Evolutionary conservation across 202 grass and related monocot species (phyloP).

Genomic region (Carex arenaria): DNA sequence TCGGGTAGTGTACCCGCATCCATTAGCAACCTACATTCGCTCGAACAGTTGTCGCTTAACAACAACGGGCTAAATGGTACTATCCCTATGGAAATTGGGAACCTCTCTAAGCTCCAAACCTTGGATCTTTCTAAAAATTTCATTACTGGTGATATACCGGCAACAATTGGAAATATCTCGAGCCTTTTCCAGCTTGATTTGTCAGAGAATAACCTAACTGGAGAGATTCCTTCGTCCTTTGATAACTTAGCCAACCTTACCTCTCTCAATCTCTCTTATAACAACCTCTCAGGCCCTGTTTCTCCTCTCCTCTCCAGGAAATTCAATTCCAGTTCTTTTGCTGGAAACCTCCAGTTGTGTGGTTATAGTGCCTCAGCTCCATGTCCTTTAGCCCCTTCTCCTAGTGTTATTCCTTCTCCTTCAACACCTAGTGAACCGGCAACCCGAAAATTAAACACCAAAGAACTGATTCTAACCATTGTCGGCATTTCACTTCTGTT

Average conservation of each 20-base stretch:
- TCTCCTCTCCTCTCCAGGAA: conserved; percentile 52
- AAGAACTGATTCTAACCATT: conserved; percentile 60
- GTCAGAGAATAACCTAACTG: conserved; percentile 75
- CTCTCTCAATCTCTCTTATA: conserved; percentile 69
- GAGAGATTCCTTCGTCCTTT: conserved; percentile 59
- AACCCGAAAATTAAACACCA: conserved; percentile 61
- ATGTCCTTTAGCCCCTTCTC: conserved; percentile 60
- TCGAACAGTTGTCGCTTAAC: conserved; percentile 59
- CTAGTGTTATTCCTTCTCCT: conserved; percentile 26
- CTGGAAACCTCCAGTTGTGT: conserved; percentile 76
- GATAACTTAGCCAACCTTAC: conserved; percentile 47
- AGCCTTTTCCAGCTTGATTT: conserved; percentile 61
- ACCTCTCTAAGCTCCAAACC: conserved; percentile 59
- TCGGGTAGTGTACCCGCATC: conserved; percentile 55
- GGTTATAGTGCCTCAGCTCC: conserved; percentile 66
- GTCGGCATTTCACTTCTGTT: conserved; percentile 57
- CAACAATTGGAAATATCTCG: conserved; percentile 50
- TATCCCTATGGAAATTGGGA: conserved; percentile 61
- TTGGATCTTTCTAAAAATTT: conserved; percentile 58
- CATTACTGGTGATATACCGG: conserved; percentile 61
- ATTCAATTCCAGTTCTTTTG: conserved; percentile 85
- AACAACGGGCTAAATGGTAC: conserved; percentile 54
- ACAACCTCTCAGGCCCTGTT: conserved; percentile 68
- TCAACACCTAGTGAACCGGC: conserved; percentile 22
- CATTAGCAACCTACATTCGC: conserved; percentile 53